Evolutionary conservation across 805 yeast species (phyloP).

Genomic region (Yarrowia sp.): DNA sequence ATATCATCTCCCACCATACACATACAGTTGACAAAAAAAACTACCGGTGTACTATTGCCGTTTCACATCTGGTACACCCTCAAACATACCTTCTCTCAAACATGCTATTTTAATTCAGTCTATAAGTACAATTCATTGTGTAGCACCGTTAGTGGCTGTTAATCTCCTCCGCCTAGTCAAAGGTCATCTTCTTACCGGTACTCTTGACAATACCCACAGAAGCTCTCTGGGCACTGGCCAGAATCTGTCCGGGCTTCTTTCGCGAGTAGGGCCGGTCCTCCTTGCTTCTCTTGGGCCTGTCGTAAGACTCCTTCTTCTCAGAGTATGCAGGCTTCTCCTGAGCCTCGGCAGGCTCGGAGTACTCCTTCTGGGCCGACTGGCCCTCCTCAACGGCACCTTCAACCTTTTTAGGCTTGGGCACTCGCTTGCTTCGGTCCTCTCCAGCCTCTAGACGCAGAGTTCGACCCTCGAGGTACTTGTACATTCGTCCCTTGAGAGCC

Average conservation of each 20-base stretch:
- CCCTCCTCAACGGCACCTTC: neutral
- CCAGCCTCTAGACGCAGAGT: conserved; percentile 88
- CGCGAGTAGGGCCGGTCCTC: conserved; percentile 41
- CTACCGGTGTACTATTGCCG: no score
- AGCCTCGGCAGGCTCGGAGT: conserved; percentile 10
- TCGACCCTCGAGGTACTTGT: conserved; percentile 72
- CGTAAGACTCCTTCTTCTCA: conserved; percentile 2
- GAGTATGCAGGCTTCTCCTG: conserved; percentile 14
- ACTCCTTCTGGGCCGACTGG: conserved; percentile 4
- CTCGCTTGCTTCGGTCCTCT: conserved; percentile 86
- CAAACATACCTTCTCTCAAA: no score
- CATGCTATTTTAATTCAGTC: conserved; percentile 9
- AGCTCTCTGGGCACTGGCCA: conserved; percentile 87
- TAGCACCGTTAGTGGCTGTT: conserved; percentile 4
- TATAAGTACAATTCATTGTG: conserved; percentile 3
- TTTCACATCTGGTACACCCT: no score
- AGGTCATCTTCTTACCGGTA: conserved; percentile 83
- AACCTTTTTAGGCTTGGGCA: conserved; percentile 40
- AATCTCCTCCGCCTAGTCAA: conserved; percentile 53
- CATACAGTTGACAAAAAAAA: no score
- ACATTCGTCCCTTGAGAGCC: conserved; percentile 76
- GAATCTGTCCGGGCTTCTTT: conserved; percentile 71
- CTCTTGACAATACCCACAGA: conserved; percentile 89
- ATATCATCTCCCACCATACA: no score
- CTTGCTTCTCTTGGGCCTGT: conserved; percentile 30